Evolutionary conservation across 257 asterid genomes (phyloP).

Genomic region (Primulina eburnea): DNA sequence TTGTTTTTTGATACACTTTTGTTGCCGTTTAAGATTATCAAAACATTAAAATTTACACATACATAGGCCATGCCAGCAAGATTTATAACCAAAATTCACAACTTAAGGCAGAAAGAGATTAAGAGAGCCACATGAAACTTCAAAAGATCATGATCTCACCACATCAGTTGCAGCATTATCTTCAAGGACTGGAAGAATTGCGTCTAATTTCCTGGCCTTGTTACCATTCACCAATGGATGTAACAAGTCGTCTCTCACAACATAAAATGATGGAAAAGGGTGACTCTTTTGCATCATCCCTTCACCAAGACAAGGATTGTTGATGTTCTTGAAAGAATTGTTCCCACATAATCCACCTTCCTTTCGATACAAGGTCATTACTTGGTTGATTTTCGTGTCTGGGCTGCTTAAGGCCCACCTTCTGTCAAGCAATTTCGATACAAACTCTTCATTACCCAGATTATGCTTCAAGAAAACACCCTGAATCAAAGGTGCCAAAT

Average conservation of each 20-base stretch:
- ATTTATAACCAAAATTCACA: too few species aligned
- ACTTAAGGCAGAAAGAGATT: too few species aligned
- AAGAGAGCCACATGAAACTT: too few species aligned
- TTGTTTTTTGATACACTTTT: too few species aligned
- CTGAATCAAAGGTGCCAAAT: constrained; percentile 30
- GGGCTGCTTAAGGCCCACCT: constrained; percentile 78
- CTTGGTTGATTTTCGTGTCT: constrained; percentile 60
- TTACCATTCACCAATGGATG: constrained; percentile 94
- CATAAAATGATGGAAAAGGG: constrained; percentile 52
- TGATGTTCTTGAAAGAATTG: constrained; percentile 36
- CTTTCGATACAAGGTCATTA: constrained; percentile 34
- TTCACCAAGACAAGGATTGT: constrained; percentile 49
- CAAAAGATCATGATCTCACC: constrained; percentile 43
- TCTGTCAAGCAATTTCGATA: constrained; percentile 52
- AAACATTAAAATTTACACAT: neutral
- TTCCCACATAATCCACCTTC: constrained; percentile 30
- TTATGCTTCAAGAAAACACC: constrained; percentile 27
- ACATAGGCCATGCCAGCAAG: neutral
- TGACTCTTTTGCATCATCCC: constrained; percentile 24
- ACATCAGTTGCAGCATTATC: constrained; percentile 68
- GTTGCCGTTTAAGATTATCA: neutral
- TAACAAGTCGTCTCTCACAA: constrained; percentile 84
- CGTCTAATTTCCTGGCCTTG: constrained; percentile 87
- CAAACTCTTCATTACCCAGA: constrained; percentile 35
- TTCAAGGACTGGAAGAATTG: constrained; percentile 78